Base-by-base conservation (phyloP, 2,329 filamentous ascomycete genomes). In the Fusarium tjaetaba region DNA sequence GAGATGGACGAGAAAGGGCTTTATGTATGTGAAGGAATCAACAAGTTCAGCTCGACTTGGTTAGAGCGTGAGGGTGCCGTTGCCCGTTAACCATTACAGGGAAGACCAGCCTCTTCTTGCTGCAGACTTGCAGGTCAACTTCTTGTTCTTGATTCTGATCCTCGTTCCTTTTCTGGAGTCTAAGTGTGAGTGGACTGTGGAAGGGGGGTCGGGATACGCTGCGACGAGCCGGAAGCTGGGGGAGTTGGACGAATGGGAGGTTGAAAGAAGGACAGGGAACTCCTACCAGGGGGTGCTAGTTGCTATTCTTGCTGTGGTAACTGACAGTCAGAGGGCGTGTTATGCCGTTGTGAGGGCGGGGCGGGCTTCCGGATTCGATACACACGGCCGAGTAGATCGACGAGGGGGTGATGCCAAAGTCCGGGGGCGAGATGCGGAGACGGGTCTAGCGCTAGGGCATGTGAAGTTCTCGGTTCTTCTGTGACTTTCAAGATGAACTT, bases 1-100 rank as follows among this genome's bases (percentile, higher is more conserved):
- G 61, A 65, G 71, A 56, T 36, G 64, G 74, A 77, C 63, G 71
- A 65, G 68, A 32, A 56, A 48, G 68, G 68, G 57, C 75, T 80
- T 82, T 82, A 81, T 81, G 78, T 81, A 81, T 61, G n/a, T 62
- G 53, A 45, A 42, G 32, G 49, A 36, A 39, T 48, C 26, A 56
- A 53, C 38, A 52, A 52, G 39, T 52, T 52, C 20, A n/a, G 22
- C 28, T 58, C 36, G n/a, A 61, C 51, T 38, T 28, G 53, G 45
- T 61, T 61, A 36, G 45, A 32, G 45, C 41, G 45, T 49, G 45
- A 61, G 26, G 30, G 55, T 70, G 52, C 64, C 53, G 65, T 67
- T 52, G 52, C 26, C 30, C 39, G 53, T 67, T 24, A 48, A 41
- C 63, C 41, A 36, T 56, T 51, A 42, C 70, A 72, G 41, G 65